Conservation (phyloP, 78 protist genomes). For the Tieghemostelium lacteum region DNA sequence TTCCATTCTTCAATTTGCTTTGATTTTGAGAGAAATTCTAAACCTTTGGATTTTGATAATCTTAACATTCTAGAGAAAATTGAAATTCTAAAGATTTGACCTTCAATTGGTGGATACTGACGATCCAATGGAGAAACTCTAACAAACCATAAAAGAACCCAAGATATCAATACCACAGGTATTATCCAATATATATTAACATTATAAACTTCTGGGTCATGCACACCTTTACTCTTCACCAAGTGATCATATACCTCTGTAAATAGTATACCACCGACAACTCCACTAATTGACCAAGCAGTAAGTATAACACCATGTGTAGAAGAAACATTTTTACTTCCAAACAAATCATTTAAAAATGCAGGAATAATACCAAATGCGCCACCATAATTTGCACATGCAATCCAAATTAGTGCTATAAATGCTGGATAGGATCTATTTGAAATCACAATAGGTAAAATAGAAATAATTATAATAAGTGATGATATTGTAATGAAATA, state of each 20-base stretch:
- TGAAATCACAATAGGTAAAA: neutral
- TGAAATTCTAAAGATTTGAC: constrained; percentile 9
- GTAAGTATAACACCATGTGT: constrained; percentile 46
- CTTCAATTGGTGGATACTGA: neutral
- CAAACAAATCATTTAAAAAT: constrained; percentile 70
- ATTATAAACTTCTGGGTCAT: constrained; percentile 4
- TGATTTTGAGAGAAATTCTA: constrained; percentile 1
- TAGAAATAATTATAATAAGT: neutral
- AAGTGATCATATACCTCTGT: neutral
- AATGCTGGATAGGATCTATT: neutral
- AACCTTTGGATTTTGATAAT: neutral
- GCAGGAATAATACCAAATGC: constrained; percentile 77
- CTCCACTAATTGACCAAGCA: constrained; percentile 2
- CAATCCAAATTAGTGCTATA: constrained; percentile 12
- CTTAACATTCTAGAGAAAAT: neutral
- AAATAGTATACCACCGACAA: constrained; percentile 33
- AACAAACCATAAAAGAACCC: neutral
- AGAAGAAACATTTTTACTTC: constrained; percentile 68
- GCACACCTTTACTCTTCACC: neutral
- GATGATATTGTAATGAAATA: neutral
- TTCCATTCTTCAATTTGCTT: constrained; percentile 18
- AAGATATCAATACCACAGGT: neutral
- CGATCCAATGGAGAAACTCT: neutral
- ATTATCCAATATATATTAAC: constrained; percentile 18
- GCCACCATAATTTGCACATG: constrained; percentile 30